Evolutionary conservation across 2,329 filamentous ascomycete species (phyloP).

Genomic region (Penicillium sp.): DNA sequence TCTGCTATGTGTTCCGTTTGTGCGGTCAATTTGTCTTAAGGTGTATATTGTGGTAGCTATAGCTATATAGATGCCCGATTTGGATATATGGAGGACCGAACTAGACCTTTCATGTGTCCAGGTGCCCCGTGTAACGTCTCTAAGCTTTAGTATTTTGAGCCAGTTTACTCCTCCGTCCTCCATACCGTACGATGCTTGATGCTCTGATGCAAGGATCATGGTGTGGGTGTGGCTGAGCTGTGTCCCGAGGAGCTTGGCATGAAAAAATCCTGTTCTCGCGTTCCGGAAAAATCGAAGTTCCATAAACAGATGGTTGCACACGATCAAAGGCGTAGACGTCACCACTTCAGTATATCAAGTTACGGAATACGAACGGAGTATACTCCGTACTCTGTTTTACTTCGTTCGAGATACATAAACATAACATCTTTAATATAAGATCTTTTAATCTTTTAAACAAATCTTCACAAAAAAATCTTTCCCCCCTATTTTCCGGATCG

Average conservation of each 20-base stretch:
- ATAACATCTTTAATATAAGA: neutral
- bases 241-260: neutral
- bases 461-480: neutral
- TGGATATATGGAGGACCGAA: neutral
- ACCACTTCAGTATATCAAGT: too few species aligned
- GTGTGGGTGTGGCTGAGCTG: conserved; percentile 1
- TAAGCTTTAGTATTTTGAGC: neutral
- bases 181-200: too few species aligned
- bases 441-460: too few species aligned
- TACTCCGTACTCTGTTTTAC: too few species aligned
- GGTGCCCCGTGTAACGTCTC: neutral
- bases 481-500: conserved; percentile 1
- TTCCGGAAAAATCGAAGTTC: neutral
- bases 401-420: too few species aligned
- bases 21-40: too few species aligned
- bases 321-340: too few species aligned
- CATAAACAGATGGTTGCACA: too few species aligned
- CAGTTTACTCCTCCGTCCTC: neutral
- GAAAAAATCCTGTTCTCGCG: neutral
- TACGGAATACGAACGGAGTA: too few species aligned
- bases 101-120: too few species aligned
- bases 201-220: neutral
- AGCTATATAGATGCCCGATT: neutral
- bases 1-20: neutral
- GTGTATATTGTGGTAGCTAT: neutral